Evolutionary conservation across 164 flowering plant species (phyloP), one percentile per base, ranked within the genome.

Genomic region (Cinnamomum chago): DNA sequence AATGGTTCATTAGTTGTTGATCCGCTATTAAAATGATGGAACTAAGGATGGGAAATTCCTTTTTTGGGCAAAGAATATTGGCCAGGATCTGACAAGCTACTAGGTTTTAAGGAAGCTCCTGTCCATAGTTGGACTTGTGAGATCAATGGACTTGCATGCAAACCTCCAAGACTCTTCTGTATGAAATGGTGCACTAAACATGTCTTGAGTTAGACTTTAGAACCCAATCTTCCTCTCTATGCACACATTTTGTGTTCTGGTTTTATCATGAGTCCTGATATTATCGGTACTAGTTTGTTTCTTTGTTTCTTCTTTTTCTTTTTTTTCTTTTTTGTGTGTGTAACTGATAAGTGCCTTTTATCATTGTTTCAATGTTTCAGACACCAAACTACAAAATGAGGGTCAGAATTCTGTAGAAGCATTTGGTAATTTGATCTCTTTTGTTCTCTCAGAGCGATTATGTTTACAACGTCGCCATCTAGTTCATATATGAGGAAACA

Each of bases 361-460:
- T 55, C 60, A 14, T 55, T 55, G 60, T 55, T 55, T 20, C 60
- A 55, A 15, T 55, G 60, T 55, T 55, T 55, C 60, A 55, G 60
- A 55, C 18, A 2, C 20, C 3, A 91, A 88, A 82, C 81, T 86
- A 28, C 87, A 88, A 18, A 73, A 52, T 24, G 94, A 91, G 30
- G 88, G 92, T 73, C 86, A 83, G 71, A 82, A 80, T 69, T 71
- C 68, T 22, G 20, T 72, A 28, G 97, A 90, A 76, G 84, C 87
- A 65, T 89, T 84, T 80, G 95, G 97, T 93, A 83, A 85, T 87
- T 74, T 73, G 62, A 52, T 77, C 40, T 60, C 24, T 22, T 51
- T 11, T 28, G 64, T 17, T n/a, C 12, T 30, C 22, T 22, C 51
- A 30, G 13, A 30, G 28, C 6, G 47, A 67, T 28, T 7, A 47